Evolutionary conservation across 805 yeast genomes (phyloP).

Genomic region (Hanseniaspora nectarophila): DNA sequence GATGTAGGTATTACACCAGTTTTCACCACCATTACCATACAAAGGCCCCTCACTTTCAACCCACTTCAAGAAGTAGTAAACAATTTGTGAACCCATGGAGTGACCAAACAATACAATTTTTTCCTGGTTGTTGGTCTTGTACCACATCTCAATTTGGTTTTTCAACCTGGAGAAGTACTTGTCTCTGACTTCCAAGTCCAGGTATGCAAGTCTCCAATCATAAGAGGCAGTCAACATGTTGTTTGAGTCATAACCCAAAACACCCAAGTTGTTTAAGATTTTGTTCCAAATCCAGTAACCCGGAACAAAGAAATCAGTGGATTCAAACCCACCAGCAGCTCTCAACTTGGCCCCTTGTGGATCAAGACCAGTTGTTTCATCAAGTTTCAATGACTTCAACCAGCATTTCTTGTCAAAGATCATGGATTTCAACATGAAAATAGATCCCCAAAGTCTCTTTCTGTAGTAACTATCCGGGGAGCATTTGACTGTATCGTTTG

Average conservation of each 20-base stretch:
- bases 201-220: conserved; percentile 89
- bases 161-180: conserved; percentile 71
- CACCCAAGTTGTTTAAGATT: conserved; percentile 85
- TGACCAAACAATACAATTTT: conserved; percentile 77
- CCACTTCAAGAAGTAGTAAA: conserved; percentile 87
- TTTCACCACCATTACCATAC: conserved; percentile 83
- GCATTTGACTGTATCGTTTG: conserved; percentile 32
- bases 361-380: conserved; percentile 83
- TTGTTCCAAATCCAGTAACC: conserved; percentile 99
- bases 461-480: conserved; percentile 77
- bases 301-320: conserved; percentile 90
- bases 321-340: conserved; percentile 93
- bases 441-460: conserved; percentile 92
- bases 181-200: conserved; percentile 80
- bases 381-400: conserved; percentile 83
- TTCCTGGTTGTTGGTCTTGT: conserved; percentile 37
- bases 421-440: conserved; percentile 89
- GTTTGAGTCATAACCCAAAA: conserved; percentile 84
- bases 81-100: conserved; percentile 92
- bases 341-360: conserved; percentile 71
- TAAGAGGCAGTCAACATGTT: conserved; percentile 85
- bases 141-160: conserved; percentile 52
- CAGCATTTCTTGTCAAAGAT: conserved; percentile 83
- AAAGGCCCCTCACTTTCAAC: conserved; percentile 73
- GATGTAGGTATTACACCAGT: conserved; percentile 78